Evolutionary conservation across 345 rosid genomes (phyloP).

Genomic region (Anacardium occidentale): DNA sequence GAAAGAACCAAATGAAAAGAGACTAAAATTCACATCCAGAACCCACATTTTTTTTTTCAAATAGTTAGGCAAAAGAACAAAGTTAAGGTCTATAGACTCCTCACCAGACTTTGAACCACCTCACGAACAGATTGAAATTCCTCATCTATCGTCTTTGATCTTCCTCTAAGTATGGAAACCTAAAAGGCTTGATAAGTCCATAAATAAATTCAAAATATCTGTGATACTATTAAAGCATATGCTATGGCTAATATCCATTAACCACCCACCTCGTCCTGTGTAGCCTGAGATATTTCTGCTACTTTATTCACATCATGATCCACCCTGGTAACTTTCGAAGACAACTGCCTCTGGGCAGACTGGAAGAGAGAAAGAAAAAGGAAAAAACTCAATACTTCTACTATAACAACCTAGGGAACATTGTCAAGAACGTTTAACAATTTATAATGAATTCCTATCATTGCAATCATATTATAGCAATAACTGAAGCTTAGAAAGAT

Average conservation of each 20-base stretch:
- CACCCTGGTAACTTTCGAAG: slow-evolving; percentile 53
- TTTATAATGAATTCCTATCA: no score
- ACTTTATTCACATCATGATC: slow-evolving; percentile 54
- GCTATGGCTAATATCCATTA: slow-evolving; percentile 11
- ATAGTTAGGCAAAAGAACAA: slow-evolving; percentile 1
- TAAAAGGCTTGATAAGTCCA: slow-evolving; percentile 20
- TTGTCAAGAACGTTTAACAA: no score
- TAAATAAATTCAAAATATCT: slow-evolving; percentile 13
- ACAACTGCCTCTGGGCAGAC: slow-evolving; percentile 65
- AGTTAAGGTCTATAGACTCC: slow-evolving; percentile 15
- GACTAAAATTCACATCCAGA: slow-evolving; percentile 4
- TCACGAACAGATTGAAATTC: slow-evolving; percentile 56
- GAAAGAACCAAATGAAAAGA: slow-evolving; percentile 9
- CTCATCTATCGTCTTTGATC: slow-evolving; percentile 41
- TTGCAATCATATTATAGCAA: no score
- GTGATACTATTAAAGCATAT: not conserved
- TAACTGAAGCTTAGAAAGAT: not conserved
- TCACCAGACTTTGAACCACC: slow-evolving; percentile 78
- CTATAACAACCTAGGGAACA: not conserved
- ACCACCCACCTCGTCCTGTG: slow-evolving; percentile 60
- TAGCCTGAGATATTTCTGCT: slow-evolving; percentile 48
- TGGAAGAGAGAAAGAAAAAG: slow-evolving; percentile 25
- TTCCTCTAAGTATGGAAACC: slow-evolving; percentile 56
- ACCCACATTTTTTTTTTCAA: not conserved
- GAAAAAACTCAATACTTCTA: not conserved